Base-by-base conservation (phyloP, 73 alveolate species). In the Breviolum minutum region DNA sequence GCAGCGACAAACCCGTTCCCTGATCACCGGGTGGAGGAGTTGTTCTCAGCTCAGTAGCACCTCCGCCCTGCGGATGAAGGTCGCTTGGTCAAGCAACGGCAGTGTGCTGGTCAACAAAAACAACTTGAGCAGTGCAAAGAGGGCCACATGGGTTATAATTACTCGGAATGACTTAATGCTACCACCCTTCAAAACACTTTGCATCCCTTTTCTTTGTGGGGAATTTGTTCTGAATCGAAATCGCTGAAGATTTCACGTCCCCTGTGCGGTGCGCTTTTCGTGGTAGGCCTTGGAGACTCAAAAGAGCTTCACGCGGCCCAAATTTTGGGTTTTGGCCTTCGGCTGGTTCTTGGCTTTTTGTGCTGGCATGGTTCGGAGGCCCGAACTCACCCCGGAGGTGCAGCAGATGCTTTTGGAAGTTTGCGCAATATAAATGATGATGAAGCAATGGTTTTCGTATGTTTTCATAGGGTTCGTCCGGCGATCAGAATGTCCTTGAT, bases 251-350 rank as follows among this genome's bases (percentile, higher is more conserved):
- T 20, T 30, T 71, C n/a, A n/a, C n/a, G n/a, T n/a, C n/a, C n/a
- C n/a, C n/a, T 40, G 54, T 40, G 54, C 3, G 54, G 54, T 40
- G 54, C 54, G 54, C 54, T 3, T 40, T 40, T 40, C 85, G 14
- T 76, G 60, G 63, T 69, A 80, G 88, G 88, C 88, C 7, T 14
- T 80, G 88, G 88, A 80, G 88, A 80, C 88, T 19, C 88, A 80
- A 66, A 80, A 80, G 88, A 80, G 88, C 88, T 80, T 80, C 88
- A 80, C 88, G 88, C 64, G 88, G 17, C 88, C 88, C 88, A 80
- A 80, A 66, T 80, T 80, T 80, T 80, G 88, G 88, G 88, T 80
- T 30, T 17, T 80, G 30, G 88, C 88, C 88, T 80, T 80, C 88
- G 88, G 88, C 20, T 80, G 88, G 88, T 80, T 80, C 88, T 27